Percentiles rank a stretch among this genome's conserved stretches.
These are phyloP conservation scores for Blumeria graminis DNA, from an alignment of 2,329 filamentous ascomycete genomes.

Conservation along the genomic window DNA sequence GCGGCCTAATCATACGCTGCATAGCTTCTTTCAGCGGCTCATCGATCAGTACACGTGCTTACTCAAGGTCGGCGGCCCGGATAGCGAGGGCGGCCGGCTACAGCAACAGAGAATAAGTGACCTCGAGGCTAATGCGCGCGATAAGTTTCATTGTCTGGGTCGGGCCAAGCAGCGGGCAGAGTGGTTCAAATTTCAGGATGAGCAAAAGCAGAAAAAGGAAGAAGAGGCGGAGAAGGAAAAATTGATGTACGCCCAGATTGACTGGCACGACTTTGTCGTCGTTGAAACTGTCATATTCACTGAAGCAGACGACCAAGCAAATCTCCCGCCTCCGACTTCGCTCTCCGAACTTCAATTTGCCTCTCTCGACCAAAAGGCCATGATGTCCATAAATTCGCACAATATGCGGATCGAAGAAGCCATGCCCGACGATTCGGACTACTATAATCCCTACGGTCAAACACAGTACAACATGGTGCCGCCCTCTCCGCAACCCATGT, in stretches of 20 bases:
- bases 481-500: constrained; percentile 17
- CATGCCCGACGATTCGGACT: constrained; percentile 56
- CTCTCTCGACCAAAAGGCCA: constrained; percentile 84
- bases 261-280: constrained; percentile 94
- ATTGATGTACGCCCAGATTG: constrained; percentile 56
- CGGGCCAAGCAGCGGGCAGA: constrained; percentile 69
- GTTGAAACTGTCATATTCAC: constrained; percentile 88
- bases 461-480: constrained; percentile 17
- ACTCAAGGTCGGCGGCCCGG: constrained; percentile 40
- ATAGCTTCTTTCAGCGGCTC: constrained; percentile 82
- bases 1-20: constrained; percentile 80
- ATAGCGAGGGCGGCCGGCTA: constrained; percentile 35
- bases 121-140: constrained; percentile 47
- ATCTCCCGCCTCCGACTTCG: constrained; percentile 71
- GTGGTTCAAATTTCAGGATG: constrained; percentile 63
- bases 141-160: constrained; percentile 59
- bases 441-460: constrained; percentile 24
- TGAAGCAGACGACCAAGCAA: constrained; percentile 63
- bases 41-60: constrained; percentile 84
- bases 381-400: constrained; percentile 53
- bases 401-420: constrained; percentile 83
- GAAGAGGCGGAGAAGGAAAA: constrained; percentile 68
- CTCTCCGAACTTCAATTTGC: constrained; percentile 83
- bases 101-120: constrained; percentile 49
- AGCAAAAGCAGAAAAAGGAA: constrained; percentile 71